phyloP scores from a whole-genome alignment of 306 rosid genomes.

The Betula pendula region DNA sequence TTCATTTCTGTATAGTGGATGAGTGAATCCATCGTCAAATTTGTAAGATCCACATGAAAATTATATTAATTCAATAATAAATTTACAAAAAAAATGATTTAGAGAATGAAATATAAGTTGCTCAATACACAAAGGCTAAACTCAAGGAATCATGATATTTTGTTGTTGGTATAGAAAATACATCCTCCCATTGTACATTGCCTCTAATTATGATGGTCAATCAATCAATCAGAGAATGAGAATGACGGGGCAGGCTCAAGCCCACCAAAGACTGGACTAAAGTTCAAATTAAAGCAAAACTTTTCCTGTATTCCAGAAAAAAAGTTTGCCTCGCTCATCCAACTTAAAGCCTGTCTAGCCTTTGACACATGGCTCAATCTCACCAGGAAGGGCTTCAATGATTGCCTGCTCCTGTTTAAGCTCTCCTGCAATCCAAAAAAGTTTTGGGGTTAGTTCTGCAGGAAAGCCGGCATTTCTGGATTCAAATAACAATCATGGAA shows the following conservation, averaged over 20 bases:
- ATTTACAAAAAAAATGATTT: no score
- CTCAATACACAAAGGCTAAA: not conserved
- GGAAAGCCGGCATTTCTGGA: slow-evolving; percentile 21
- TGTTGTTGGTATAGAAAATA: not conserved
- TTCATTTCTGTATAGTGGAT: no score
- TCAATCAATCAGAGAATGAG: not conserved
- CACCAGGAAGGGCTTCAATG: not conserved
- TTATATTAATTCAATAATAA: no score
- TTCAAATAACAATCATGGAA: slow-evolving; percentile 31
- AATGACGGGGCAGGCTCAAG: not conserved
- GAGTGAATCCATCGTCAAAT: no score
- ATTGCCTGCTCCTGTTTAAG: not conserved
- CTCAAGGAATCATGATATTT: not conserved
- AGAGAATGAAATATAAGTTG: no score
- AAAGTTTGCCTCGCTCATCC: not conserved
- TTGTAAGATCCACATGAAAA: no score
- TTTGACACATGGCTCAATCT: not conserved
- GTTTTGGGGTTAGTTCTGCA: not conserved
- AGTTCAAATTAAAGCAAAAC: not conserved
- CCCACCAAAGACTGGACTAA: not conserved
- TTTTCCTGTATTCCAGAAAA: not conserved
- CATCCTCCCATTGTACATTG: no score
- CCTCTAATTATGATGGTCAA: not conserved
- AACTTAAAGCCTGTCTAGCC: not conserved
- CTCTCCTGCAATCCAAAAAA: not conserved